Conservation (phyloP, 2,329 filamentous ascomycete species). For the Penicillium sp. region DNA sequence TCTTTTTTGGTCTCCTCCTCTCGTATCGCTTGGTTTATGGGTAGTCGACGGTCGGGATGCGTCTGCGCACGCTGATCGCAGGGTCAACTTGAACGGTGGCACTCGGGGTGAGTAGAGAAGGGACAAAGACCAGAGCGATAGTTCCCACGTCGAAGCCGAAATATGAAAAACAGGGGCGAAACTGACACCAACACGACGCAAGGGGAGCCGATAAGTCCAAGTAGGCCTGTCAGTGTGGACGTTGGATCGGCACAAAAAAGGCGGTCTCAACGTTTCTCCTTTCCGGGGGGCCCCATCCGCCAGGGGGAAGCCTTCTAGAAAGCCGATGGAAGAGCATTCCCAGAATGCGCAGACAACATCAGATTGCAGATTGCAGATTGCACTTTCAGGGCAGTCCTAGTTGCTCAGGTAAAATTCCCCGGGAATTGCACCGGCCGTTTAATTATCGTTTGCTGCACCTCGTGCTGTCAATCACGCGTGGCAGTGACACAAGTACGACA, state of each 20-base stretch:
- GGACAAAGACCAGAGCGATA: neutral
- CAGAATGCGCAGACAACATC: no score
- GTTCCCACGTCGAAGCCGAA: no score
- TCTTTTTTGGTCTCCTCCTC: neutral
- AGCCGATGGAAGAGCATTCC: neutral
- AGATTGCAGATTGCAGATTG: no score
- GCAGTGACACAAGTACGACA: neutral
- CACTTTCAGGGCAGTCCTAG: no score
- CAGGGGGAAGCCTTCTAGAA: slow-evolving; percentile 1
- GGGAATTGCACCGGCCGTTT: no score
- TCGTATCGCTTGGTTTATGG: neutral
- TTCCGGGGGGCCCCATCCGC: slow-evolving; percentile 14
- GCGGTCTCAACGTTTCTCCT: slow-evolving; percentile 24
- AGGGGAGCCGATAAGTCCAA: neutral
- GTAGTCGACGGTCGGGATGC: slow-evolving; percentile 4
- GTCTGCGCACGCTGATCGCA: slow-evolving; percentile 3
- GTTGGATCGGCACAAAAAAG: slow-evolving; percentile 28
- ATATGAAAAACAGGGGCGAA: no score
- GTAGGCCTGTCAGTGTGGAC: slow-evolving; percentile 14
- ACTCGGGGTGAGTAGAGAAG: neutral
- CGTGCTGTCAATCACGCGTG: neutral
- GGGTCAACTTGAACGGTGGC: neutral
- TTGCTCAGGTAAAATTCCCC: no score
- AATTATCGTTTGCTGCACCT: no score
- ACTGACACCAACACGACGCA: neutral